Base-by-base conservation (phyloP, 2,329 filamentous ascomycete genomes). In the Laburnicola sp. region DNA sequence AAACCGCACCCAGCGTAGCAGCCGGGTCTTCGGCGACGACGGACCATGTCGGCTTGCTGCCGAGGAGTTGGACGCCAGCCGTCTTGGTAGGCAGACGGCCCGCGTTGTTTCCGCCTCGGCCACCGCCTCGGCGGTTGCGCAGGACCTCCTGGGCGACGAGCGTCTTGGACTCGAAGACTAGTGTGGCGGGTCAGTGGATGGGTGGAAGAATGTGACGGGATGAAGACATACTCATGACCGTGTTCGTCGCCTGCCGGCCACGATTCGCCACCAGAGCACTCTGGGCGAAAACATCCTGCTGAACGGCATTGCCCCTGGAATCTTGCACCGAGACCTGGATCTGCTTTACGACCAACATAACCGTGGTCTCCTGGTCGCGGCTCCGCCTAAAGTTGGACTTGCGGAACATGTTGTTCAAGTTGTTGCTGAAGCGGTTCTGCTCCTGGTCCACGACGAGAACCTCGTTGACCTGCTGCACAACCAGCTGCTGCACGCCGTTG, bases 341-440 rank as follows among this genome's bases (percentile, higher is more conserved):
- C 56, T 67, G 57, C 53, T 69, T 63, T 2, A 71, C 68, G 22
- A 70, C 64, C 3, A 69, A 50, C 34, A 68, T 58, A 9, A 68
- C 65, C 7, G 65, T 68, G 8, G 56, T 35, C 28, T 53, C 39
- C 10, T 66, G 50, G 8, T 54, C 52, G 54, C 52, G 53, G 30
- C 62, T 46, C 43, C 62, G 63, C 38, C 53, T 51, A 50, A 60
- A 62, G 60, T 59, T 64, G 41, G 53, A 45, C 56, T 65, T 65
- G 50, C 66, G 61, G 62, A 68, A 66, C 10, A 68, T 45, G 58
- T 71, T 64, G 57, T 71, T 71, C 40, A 69, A 22, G 43, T 63
- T 51, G 31, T 61, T 64, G 53, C 64, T 64, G 60, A 62, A 62
- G 30, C 62, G 60, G 43, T 68, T 64, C 49, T 65, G 58, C 52